These are phyloP conservation scores for Secale cereale DNA, from an alignment of 176 grass and related monocot genomes.

Conservation along the genomic window DNA sequence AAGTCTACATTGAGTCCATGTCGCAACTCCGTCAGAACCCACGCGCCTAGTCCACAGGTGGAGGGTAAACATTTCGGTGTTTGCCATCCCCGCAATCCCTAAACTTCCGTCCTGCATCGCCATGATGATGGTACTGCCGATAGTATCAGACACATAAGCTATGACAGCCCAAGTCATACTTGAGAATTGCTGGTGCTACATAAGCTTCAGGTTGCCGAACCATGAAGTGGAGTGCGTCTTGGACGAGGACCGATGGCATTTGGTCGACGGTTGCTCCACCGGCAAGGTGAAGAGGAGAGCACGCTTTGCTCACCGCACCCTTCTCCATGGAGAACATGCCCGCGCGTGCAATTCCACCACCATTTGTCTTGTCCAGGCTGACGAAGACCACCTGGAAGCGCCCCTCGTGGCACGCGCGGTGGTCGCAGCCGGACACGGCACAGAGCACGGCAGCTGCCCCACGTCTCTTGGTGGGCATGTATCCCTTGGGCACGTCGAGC, in stretches of 20 bases:
- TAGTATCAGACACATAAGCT: neutral
- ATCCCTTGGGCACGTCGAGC: neutral
- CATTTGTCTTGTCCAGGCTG: no score
- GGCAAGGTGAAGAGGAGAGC: neutral
- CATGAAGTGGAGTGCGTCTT: no score
- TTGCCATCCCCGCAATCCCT: no score
- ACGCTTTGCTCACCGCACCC: neutral
- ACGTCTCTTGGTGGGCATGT: no score
- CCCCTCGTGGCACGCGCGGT: neutral
- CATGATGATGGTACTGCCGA: neutral
- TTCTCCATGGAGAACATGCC: neutral
- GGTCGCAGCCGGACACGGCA: neutral
- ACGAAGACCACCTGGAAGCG: neutral
- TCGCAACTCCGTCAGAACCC: neutral
- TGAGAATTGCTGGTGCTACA: neutral
- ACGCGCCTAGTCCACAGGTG: neutral
- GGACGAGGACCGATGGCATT: no score
- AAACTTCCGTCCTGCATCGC: neutral
- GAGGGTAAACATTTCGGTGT: neutral
- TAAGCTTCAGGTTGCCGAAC: no score
- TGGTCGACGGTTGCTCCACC: neutral
- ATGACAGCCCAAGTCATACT: neutral
- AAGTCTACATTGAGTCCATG: neutral
- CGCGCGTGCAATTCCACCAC: no score
- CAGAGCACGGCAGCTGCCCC: neutral